Evolutionary conservation across 305 asterid genomes (phyloP).

Genomic region (Andrographis paniculata): DNA sequence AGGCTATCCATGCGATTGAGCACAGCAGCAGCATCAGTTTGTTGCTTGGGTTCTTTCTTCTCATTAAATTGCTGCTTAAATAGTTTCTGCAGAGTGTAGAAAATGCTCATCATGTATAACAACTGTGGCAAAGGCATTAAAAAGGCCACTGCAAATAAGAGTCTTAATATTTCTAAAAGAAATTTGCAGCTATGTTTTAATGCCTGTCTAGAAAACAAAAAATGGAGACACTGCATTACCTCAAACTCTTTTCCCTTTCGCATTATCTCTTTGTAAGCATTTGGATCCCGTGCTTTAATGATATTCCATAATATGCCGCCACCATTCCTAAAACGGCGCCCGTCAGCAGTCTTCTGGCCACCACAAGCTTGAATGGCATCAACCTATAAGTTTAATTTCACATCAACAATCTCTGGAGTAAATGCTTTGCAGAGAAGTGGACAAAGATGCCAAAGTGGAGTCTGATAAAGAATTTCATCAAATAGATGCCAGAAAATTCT

Average conservation of each 20-base stretch:
- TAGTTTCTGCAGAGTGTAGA: slow-evolving; percentile 57
- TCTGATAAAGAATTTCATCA: neutral
- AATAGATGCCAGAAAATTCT: slow-evolving; percentile 7
- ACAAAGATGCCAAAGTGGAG: neutral
- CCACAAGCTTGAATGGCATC: slow-evolving; percentile 92
- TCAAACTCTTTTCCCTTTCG: slow-evolving; percentile 63
- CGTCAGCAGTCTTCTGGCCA: slow-evolving; percentile 77
- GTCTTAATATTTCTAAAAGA: too few relatives aligned
- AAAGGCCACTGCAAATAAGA: too few relatives aligned
- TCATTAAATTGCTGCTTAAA: slow-evolving; percentile 36
- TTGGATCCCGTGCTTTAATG: slow-evolving; percentile 77
- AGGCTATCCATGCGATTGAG: too few relatives aligned
- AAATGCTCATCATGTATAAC: neutral
- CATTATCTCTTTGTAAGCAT: slow-evolving; percentile 92
- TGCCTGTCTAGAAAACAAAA: too few relatives aligned
- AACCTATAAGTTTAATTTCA: slow-evolving; percentile 43
- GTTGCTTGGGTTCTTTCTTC: slow-evolving; percentile 25
- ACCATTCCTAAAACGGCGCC: slow-evolving; percentile 54
- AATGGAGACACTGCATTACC: neutral
- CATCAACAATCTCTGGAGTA: slow-evolving; percentile 5
- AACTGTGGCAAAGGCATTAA: too few relatives aligned
- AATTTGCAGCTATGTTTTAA: too few relatives aligned
- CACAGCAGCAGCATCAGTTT: slow-evolving; percentile 20
- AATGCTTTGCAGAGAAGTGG: neutral
- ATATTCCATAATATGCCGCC: slow-evolving; percentile 91